Conservation (phyloP, 106 monocot species). For the Apostasia ramifera region DNA sequence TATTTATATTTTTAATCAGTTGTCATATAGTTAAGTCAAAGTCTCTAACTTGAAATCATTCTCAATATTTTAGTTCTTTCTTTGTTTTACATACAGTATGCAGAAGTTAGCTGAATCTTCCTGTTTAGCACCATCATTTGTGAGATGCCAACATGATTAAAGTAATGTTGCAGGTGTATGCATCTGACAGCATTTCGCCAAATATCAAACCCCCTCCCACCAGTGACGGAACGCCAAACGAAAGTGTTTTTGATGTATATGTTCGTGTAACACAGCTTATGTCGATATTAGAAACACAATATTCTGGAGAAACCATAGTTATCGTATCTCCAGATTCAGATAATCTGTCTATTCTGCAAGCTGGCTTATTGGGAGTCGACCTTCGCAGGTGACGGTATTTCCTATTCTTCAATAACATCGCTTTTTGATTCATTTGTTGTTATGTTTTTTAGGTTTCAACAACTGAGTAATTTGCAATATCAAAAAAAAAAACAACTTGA, state of each 20-base stretch:
- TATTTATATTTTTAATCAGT: too few species aligned
- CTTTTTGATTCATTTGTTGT: too few species aligned
- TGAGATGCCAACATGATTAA: neutral
- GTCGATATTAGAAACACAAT: slow-evolving; percentile 90
- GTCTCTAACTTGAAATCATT: too few species aligned
- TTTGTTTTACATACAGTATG: too few species aligned
- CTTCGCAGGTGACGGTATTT: slow-evolving; percentile 49
- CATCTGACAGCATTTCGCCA: slow-evolving; percentile 66
- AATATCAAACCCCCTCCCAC: slow-evolving; percentile 78
- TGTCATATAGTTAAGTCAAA: too few species aligned
- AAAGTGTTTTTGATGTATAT: slow-evolving; percentile 90
- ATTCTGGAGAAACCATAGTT: slow-evolving; percentile 71
- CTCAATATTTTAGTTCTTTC: too few species aligned
- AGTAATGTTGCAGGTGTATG: slow-evolving; percentile 50
- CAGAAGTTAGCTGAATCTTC: too few species aligned
- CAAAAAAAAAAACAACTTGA: too few species aligned
- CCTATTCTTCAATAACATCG: neutral
- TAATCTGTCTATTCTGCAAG: slow-evolving; percentile 71
- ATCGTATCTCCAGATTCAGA: slow-evolving; percentile 90
- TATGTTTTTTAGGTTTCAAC: too few species aligned
- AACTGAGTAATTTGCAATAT: too few species aligned
- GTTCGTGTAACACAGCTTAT: slow-evolving; percentile 81
- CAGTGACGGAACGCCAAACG: slow-evolving; percentile 76
- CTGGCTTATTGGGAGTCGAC: slow-evolving; percentile 73
- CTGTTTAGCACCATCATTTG: too few species aligned